Conservation (phyloP, 164 flowering plant species). For the Taxillus chinensis region DNA sequence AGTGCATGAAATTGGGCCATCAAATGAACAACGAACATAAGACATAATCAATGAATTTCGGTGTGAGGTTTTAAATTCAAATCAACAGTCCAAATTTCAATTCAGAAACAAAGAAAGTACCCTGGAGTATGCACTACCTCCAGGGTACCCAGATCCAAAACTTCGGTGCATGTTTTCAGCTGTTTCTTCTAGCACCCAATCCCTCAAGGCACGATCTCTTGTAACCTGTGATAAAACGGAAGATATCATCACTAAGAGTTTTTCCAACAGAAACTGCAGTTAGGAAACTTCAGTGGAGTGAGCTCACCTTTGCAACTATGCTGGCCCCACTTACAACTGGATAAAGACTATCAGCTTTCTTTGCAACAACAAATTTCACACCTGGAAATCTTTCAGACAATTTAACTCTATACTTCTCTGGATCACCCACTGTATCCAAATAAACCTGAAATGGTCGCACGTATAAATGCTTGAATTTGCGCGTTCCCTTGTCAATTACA, state of each 20-base stretch:
- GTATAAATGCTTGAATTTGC: neutral
- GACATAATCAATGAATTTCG: no score
- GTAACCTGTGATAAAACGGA: constrained; percentile 47
- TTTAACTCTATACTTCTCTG: constrained; percentile 69
- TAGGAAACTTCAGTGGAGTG: constrained; percentile 1
- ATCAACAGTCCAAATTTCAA: no score
- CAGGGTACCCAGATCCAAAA: constrained; percentile 97
- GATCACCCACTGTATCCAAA: constrained; percentile 92
- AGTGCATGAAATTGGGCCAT: no score
- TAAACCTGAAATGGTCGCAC: constrained; percentile 47
- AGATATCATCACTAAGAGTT: neutral
- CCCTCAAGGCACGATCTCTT: constrained; percentile 66
- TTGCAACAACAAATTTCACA: constrained; percentile 78
- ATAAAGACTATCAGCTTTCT: constrained; percentile 96
- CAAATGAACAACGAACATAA: no score
- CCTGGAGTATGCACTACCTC: constrained; percentile 38
- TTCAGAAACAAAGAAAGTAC: neutral
- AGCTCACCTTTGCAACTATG: constrained; percentile 81
- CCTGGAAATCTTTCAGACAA: constrained; percentile 67
- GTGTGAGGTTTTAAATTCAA: no score
- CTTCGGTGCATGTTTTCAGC: constrained; percentile 60
- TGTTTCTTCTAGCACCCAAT: constrained; percentile 78
- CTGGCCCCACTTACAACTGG: constrained; percentile 98
- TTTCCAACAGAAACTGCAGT: neutral
- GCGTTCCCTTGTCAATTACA: neutral